Evolutionary conservation across 352 stramenopile genomes (phyloP).

Genomic region (Globisporangium spinosum): DNA sequence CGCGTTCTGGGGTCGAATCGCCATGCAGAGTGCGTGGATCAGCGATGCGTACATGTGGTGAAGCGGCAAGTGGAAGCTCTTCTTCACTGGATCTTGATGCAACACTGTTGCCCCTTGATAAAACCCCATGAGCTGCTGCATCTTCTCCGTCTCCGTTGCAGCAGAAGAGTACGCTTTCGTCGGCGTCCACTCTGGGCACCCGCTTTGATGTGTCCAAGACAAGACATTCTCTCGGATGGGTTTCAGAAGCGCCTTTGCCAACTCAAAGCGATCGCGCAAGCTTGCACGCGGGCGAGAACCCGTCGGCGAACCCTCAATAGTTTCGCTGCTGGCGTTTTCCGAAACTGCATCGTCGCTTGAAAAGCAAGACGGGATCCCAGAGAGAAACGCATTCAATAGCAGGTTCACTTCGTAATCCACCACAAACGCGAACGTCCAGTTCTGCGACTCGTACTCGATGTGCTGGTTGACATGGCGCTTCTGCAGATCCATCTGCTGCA

Average conservation of each 20-base stretch:
- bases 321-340: constrained; percentile 21
- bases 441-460: constrained; percentile 82
- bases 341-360: constrained; percentile 16
- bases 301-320: constrained; percentile 27
- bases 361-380: constrained; percentile 56
- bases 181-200: constrained; percentile 28
- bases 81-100: constrained; percentile 31
- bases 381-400: constrained; percentile 63
- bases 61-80: constrained; percentile 72
- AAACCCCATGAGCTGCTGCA: constrained; percentile 29
- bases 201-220: constrained; percentile 36
- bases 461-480: constrained; percentile 58
- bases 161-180: constrained; percentile 8
- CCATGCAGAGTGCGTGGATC: constrained; percentile 43
- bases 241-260: constrained; percentile 46
- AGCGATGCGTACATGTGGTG: constrained; percentile 74
- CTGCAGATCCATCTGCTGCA: constrained; percentile 85
- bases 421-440: constrained; percentile 82
- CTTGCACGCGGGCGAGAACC: constrained; percentile 13
- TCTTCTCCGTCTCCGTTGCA: constrained; percentile 19
- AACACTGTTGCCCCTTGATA: constrained; percentile 34
- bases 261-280: constrained; percentile 23
- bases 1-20: constrained; percentile 35
- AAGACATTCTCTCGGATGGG: constrained; percentile 31
- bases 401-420: constrained; percentile 82